These are phyloP conservation scores for Trifolium subterraneum DNA, from an alignment of 306 rosid genomes.

Conservation along the genomic window DNA sequence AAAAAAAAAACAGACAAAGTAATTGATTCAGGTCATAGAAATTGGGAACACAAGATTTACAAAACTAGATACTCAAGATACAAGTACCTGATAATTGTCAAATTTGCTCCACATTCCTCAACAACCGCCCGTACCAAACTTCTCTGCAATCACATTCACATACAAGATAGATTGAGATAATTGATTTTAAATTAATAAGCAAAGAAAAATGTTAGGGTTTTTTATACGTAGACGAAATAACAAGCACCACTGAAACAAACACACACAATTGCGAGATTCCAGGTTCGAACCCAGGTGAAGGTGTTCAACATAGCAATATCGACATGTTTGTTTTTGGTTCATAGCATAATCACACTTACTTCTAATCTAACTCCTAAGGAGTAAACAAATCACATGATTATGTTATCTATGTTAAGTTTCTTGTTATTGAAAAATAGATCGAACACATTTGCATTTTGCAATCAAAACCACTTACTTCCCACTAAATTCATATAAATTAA, in stretches of 20 bases:
- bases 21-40: constrained; percentile 8
- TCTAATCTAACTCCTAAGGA: background rate
- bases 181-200: too few species aligned
- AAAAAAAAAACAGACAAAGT: constrained; percentile 31
- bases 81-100: constrained; percentile 69
- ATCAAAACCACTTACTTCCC: too few species aligned
- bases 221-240: too few species aligned
- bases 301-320: too few species aligned
- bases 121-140: constrained; percentile 91
- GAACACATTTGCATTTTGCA: too few species aligned
- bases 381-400: background rate
- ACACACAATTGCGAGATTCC: too few species aligned
- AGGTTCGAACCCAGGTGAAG: too few species aligned
- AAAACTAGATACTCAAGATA: constrained; percentile 1
- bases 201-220: background rate
- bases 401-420: background rate
- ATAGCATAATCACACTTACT: background rate
- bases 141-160: constrained; percentile 54
- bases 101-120: constrained; percentile 80
- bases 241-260: too few species aligned
- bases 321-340: background rate
- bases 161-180: background rate
- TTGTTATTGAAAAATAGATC: background rate
- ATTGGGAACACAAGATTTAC: constrained; percentile 8
- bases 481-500: too few species aligned